Base-by-base conservation (phyloP, 805 yeast genomes). In the Groenewaldozyma salmanticensis region DNA sequence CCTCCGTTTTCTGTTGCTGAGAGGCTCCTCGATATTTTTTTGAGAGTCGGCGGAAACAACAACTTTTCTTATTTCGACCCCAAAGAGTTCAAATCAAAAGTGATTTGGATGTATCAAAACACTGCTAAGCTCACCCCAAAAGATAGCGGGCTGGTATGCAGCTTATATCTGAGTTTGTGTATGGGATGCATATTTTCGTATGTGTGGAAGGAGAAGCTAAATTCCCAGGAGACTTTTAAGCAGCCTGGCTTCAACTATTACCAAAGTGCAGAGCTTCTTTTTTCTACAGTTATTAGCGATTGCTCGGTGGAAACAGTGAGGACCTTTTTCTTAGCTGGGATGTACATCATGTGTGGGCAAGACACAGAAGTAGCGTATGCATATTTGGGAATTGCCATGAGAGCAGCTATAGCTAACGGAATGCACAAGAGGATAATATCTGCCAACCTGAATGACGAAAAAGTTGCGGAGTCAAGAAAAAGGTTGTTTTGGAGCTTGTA, bases 401-500 rank as follows among this genome's bases (percentile, higher is more conserved):
- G 39, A 13, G 39, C 39, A 7, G 33, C 39, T 9, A 18, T 27
- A 9, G 21, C 17, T 2, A 17, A 21, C 15, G 34, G 29, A 11
- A n/a, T 37, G 22, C 39, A 37, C 27, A 24, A 24, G 13, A 24
- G 29, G 13, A 9, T 24, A 13, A 9, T 13, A 24, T 24, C 29
- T 13, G 7, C 29, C 13, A 24, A 13, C 13, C 11, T 13, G 13
- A 24, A 9, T 7, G 9, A 27, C 5, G 15, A 27, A 11, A 18
- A 27, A 27, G 24, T 11, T 33, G 16, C 33, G 5, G 39, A 37
- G 21, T 16, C 19, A 17, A 17, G 27, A n/a, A 37, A 27, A 37
- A 17, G 39, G 3, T 17, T 37, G 21, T 37, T 37, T 21, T 37
- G 39, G 39, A 37, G 39, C 27, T 15, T 37, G 19, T 29, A 37